Percentiles rank a stretch among this genome's conserved stretches.
Evolutionary conservation across 306 rosid species (phyloP).

Genomic region (Clitoria ternatea): DNA sequence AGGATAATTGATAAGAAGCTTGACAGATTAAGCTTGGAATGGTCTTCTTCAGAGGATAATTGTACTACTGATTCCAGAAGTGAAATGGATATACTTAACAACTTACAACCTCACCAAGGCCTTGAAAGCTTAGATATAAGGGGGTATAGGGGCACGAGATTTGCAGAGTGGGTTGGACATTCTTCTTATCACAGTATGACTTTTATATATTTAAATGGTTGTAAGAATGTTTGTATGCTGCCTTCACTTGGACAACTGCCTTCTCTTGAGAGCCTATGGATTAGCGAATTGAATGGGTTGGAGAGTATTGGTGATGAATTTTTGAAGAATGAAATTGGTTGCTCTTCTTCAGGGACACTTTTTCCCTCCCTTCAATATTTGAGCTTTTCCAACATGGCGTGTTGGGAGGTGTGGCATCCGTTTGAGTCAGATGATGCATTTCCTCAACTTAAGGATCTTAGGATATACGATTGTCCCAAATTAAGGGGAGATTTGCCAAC

Average conservation of each 20-base stretch:
- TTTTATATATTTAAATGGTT: accelerated
- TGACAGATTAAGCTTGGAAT: not conserved
- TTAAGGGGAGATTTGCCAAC: not conserved
- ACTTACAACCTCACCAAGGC: not conserved
- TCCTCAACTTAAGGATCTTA: not conserved
- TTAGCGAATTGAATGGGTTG: not conserved
- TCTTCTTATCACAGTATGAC: not conserved
- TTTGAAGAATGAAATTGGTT: not conserved
- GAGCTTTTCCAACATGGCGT: accelerated
- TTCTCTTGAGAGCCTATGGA: not conserved
- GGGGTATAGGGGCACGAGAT: not conserved
- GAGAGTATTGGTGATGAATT: not conserved
- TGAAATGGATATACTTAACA: not conserved
- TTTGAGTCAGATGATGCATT: not conserved
- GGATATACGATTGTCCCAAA: not conserved
- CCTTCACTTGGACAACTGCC: not conserved
- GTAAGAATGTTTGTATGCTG: not conserved
- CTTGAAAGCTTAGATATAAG: not conserved
- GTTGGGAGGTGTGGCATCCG: not conserved
- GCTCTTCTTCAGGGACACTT: not conserved
- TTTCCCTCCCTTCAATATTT: not conserved
- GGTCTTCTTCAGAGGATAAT: not conserved
- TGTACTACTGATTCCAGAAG: not conserved
- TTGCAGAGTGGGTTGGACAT: not conserved
- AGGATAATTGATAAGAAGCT: not conserved